Percentiles rank a stretch among this genome's conserved stretches.
Evolutionary conservation across 164 flowering plant genomes (phyloP).

Genomic region (Litsea cubeba): DNA sequence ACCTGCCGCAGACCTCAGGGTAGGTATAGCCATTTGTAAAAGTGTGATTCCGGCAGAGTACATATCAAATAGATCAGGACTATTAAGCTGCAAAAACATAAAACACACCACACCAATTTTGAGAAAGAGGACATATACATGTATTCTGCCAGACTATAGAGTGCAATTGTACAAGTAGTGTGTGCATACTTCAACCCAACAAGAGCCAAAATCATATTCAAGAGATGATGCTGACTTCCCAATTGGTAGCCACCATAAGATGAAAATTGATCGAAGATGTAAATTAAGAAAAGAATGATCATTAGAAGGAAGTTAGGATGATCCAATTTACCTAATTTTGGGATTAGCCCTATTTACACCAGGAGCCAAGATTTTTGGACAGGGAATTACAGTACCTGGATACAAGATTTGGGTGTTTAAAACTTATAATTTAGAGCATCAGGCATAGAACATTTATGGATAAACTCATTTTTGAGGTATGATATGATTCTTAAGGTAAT

Average conservation of each 20-base stretch:
- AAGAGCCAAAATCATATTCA: background rate
- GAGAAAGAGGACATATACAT: background rate
- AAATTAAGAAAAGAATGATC: background rate
- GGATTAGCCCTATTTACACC: background rate
- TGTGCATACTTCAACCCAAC: background rate
- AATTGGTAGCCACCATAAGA: background rate
- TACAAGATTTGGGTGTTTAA: too few species aligned
- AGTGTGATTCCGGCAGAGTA: slow-evolving; percentile 92
- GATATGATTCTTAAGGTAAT: too few species aligned
- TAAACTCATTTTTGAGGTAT: too few species aligned
- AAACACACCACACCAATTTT: background rate
- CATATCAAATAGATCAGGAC: slow-evolving; percentile 97
- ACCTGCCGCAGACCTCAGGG: slow-evolving; percentile 66
- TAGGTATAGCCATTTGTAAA: slow-evolving; percentile 89
- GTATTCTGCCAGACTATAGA: background rate
- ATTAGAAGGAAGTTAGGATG: background rate
- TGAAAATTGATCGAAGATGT: background rate
- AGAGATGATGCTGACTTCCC: background rate
- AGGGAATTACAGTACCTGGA: too few species aligned
- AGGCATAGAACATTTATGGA: too few species aligned
- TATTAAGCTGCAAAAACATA: slow-evolving; percentile 66
- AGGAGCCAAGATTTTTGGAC: background rate
- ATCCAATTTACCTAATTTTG: background rate
- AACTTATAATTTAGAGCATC: too few species aligned
- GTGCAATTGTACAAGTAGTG: background rate